These are phyloP conservation scores for Dictyostelium purpureum DNA, from an alignment of 78 protist genomes.

Conservation along the genomic window DNA sequence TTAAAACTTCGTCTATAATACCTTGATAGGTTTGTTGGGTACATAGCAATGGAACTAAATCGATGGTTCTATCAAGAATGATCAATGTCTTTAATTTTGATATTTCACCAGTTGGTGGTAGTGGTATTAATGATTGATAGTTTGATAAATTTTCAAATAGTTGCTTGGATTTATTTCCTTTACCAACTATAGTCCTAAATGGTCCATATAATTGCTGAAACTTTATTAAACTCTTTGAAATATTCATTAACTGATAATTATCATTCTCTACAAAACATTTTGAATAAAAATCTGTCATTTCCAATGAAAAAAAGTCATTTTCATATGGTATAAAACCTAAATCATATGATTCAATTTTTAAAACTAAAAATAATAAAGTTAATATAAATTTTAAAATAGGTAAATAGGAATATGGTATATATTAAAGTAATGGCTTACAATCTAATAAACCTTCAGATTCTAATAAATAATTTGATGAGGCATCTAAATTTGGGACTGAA, in stretches of 20 bases:
- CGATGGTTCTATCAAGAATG: background rate
- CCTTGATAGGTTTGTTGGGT: slow-evolving; percentile 46
- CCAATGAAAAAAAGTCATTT: slow-evolving; percentile 10
- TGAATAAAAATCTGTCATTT: background rate
- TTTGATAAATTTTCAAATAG: background rate
- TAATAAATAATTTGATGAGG: slow-evolving; percentile 3
- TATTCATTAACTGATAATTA: background rate
- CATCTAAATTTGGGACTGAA: slow-evolving; percentile 4
- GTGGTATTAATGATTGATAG: background rate
- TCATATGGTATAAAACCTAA: slow-evolving; percentile 22
- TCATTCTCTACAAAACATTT: slow-evolving; percentile 33
- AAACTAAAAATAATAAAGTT: background rate
- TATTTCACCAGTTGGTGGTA: background rate
- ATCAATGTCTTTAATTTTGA: slow-evolving; percentile 6
- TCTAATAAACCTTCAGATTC: slow-evolving; percentile 13
- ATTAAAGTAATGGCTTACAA: background rate
- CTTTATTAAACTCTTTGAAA: background rate
- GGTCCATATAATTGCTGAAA: slow-evolving; percentile 35
- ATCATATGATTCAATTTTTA: slow-evolving; percentile 7
- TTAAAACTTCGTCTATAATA: background rate
- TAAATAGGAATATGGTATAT: background rate
- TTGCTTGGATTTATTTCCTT: slow-evolving; percentile 2
- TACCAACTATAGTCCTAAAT: slow-evolving; percentile 6
- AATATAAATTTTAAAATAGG: background rate
- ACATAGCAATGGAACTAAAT: slow-evolving; percentile 4